Evolutionary conservation across 2,329 filamentous ascomycete species (phyloP), one percentile per base, ranked within the genome.

Genomic region (Trichophyton simii): DNA sequence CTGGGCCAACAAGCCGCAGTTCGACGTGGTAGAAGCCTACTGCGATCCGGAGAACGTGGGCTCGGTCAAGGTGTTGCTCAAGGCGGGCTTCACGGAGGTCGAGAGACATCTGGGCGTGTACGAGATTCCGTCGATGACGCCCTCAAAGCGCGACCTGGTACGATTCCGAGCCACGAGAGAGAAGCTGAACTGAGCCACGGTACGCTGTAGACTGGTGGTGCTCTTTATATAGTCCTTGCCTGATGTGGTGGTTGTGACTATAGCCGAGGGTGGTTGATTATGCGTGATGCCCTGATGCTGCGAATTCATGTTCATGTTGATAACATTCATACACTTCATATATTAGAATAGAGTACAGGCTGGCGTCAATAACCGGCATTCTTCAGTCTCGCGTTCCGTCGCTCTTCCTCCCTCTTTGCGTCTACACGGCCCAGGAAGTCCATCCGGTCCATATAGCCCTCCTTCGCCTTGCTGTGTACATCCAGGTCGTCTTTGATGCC

Each of bases 401-500:
- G 77, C 66, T 84, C 82, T 58, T 82, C 80, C 64, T 86, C 82
- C 65, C 75, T 75, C 63, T 78, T 78, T 48, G 77, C 76, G 64
- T 83, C 82, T 31, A 83, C 80, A 9, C 80, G 78, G 62, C 77
- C 78, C 75, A 87, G 73, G 69, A 87, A 87, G 59, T 84, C 82
- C 78, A 83, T 84, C 55, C 83, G 78, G 15, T 78, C 80, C 67
- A 85, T 71, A 70, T 84, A 87, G 0, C 81, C 81, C 60, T 82
- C 79, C 67, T 84, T 85, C 9, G 82, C 82, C 69, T 82, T 83
- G 64, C 81, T 82, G 69, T 85, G 82, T 54, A 77, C 77, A 61
- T 82, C 79, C 68, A 87, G 70, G 70, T 87, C 84, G 62, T 84
- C 83, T 61, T 80, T 79, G 62, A 86, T 79, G 34, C 83, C 83